These are phyloP conservation scores for Globisporangium apiculatum DNA, from an alignment of 352 stramenopile genomes.

Conservation along the genomic window DNA sequence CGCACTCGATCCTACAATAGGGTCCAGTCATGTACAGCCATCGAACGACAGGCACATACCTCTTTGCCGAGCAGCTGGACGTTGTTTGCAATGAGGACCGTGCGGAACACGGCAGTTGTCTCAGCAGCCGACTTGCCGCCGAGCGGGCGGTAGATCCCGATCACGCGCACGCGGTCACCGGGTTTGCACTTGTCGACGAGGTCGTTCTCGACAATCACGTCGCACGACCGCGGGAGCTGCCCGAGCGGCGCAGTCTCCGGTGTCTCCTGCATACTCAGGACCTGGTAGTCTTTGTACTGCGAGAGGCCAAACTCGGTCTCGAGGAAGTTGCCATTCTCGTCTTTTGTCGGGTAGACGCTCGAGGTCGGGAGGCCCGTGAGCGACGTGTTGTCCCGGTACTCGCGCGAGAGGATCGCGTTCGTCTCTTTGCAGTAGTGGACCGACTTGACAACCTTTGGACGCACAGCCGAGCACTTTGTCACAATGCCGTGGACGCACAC, in stretches of 20 bases:
- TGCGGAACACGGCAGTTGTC: slow-evolving; percentile 91
- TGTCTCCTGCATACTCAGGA: slow-evolving; percentile 83
- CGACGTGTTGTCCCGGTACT: slow-evolving; percentile 97
- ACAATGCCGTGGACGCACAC: slow-evolving; percentile 99
- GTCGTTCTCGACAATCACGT: slow-evolving; percentile 98
- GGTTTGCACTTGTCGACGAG: slow-evolving; percentile 98
- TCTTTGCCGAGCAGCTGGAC: slow-evolving; percentile 93
- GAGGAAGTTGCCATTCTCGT: slow-evolving; percentile 94
- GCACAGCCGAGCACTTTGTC: slow-evolving; percentile 96
- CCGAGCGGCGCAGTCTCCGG: slow-evolving; percentile 94
- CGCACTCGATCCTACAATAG: neutral
- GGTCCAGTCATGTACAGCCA: no score
- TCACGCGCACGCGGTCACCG: slow-evolving; percentile 93
- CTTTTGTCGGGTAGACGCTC: slow-evolving; percentile 92
- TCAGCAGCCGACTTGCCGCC: slow-evolving; percentile 69
- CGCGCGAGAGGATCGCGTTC: slow-evolving; percentile 86
- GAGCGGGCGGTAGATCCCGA: slow-evolving; percentile 94
- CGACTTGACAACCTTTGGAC: slow-evolving; percentile 96
- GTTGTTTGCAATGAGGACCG: slow-evolving; percentile 96
- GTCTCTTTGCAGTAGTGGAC: slow-evolving; percentile 98
- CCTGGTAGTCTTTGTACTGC: slow-evolving; percentile 98
- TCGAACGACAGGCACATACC: slow-evolving; percentile 8
- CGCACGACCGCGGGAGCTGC: slow-evolving; percentile 96
- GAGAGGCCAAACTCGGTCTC: slow-evolving; percentile 98
- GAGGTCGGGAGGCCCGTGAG: slow-evolving; percentile 85